Conservation (phyloP, 768 basidiomycete species). For the Mycena polygramma region DNA sequence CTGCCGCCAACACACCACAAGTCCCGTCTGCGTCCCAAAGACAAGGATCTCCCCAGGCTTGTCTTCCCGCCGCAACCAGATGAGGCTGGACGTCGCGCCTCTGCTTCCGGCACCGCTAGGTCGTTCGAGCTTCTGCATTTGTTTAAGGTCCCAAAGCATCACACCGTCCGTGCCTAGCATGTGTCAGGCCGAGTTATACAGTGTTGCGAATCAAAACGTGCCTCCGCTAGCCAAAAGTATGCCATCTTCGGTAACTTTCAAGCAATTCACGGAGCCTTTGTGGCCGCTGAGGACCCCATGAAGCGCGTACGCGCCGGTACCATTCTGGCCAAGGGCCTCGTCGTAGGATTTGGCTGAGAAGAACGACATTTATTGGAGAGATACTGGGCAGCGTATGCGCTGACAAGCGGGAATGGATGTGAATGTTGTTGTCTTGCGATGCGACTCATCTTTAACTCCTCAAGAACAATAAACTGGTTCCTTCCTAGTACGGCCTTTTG, state of each 20-base stretch:
- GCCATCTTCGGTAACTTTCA: constrained; percentile 18
- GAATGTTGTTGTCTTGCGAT: too few species aligned
- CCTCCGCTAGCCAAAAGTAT: constrained; percentile 25
- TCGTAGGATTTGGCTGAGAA: background rate
- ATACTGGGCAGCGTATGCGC: too few species aligned
- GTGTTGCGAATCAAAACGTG: background rate
- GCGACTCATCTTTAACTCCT: too few species aligned
- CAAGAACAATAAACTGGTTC: too few species aligned
- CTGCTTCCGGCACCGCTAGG: background rate
- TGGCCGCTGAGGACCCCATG: background rate
- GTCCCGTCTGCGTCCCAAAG: constrained; percentile 28
- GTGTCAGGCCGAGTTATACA: background rate
- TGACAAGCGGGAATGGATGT: too few species aligned
- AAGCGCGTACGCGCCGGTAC: background rate
- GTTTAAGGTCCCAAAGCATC: constrained; percentile 21
- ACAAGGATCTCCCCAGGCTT: constrained; percentile 25
- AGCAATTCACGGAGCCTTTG: background rate
- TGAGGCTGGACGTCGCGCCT: constrained; percentile 24
- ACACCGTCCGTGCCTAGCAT: constrained; percentile 16
- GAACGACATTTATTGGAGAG: background rate
- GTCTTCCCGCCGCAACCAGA: constrained; percentile 34
- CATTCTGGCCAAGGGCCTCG: background rate
- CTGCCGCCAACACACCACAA: constrained; percentile 29
- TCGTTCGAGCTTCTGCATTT: background rate
- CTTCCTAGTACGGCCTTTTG: too few species aligned